Conservation (phyloP, 106 monocot genomes). For the Dendrobium nobile region DNA sequence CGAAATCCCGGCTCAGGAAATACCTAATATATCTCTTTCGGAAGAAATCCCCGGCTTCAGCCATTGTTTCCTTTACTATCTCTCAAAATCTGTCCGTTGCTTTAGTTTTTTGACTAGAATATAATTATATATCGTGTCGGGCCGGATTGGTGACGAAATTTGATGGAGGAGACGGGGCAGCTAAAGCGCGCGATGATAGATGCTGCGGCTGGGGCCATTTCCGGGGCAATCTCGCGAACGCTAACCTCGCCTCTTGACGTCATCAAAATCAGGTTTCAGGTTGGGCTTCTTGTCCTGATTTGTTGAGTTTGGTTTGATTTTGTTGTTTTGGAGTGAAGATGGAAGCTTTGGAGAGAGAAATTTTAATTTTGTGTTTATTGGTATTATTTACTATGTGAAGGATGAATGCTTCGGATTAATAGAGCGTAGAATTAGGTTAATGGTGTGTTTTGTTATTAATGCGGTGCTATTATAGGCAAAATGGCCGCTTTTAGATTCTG, state of each 20-base stretch:
- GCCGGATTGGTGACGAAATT: not conserved
- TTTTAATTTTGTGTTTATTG: not conserved
- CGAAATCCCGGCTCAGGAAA: not conserved
- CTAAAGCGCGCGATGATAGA: conserved; percentile 47
- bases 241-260: conserved; percentile 94
- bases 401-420: not conserved
- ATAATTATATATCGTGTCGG: not conserved
- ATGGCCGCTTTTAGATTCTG: not conserved
- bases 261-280: conserved; percentile 98
- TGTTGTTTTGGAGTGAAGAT: not conserved
- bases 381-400: not conserved
- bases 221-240: conserved; percentile 81
- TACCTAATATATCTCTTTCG: not conserved
- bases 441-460: not conserved
- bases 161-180: conserved; percentile 50
- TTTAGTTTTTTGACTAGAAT: not conserved
- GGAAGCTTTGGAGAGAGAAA: not conserved
- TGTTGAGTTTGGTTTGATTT: not conserved
- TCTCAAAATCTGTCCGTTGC: not conserved
- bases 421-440: not conserved
- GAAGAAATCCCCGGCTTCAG: not conserved
- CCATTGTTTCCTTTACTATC: not conserved
- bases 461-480: not conserved
- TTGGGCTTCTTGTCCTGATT: conserved; percentile 5
- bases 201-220: conserved; percentile 65